Percentiles rank a stretch among this genome's conserved stretches.
Evolutionary conservation across 805 yeast genomes (phyloP).

Genomic region (Yamadazyma sp.): DNA sequence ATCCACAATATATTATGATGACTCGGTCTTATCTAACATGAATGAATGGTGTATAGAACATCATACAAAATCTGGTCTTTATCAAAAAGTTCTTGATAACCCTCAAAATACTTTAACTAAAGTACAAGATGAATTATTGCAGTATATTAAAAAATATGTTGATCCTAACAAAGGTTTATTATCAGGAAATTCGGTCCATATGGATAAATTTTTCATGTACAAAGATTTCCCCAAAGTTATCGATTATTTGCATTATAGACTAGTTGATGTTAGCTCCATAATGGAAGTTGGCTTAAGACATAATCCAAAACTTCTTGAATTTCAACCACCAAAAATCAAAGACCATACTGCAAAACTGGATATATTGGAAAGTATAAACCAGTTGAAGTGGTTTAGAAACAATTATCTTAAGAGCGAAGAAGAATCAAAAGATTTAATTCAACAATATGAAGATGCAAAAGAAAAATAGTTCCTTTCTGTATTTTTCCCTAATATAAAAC

Average conservation of each 20-base stretch:
- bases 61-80: constrained; percentile 76
- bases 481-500: too few relatives aligned
- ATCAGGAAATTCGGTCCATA: constrained; percentile 91
- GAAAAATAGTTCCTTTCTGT: background rate
- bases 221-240: constrained; percentile 76
- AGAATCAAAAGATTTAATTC: constrained; percentile 12
- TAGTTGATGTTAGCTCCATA: constrained; percentile 86
- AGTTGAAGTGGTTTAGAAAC: constrained; percentile 72
- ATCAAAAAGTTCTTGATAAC: constrained; percentile 61
- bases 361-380: constrained; percentile 83
- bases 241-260: constrained; percentile 64
- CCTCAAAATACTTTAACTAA: constrained; percentile 47
- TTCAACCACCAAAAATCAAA: constrained; percentile 59
- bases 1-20: constrained; percentile 70
- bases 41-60: constrained; percentile 83
- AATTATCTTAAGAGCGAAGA: constrained; percentile 48
- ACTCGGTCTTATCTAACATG: constrained; percentile 65
- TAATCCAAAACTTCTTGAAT: constrained; percentile 57
- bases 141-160: constrained; percentile 56
- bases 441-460: background rate
- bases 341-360: constrained; percentile 88
- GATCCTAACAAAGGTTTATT: constrained; percentile 59
- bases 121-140: constrained; percentile 65
- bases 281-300: constrained; percentile 79
- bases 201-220: constrained; percentile 83